Base-by-base conservation (phyloP, 179 eudicot genomes). In the Patellifolia procumbens region DNA sequence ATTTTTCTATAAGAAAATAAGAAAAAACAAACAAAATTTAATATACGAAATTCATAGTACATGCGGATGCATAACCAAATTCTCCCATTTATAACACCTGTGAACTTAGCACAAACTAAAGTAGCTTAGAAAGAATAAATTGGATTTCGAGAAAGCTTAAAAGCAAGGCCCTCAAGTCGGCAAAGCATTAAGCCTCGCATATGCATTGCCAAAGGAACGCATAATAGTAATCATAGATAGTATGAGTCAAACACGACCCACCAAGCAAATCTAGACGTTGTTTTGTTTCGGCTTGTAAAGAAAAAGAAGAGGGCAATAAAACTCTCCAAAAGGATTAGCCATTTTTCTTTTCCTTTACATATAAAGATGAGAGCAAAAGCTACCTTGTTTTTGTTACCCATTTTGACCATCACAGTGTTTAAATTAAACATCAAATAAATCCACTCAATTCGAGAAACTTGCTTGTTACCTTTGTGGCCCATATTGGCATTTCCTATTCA, bases 401-500 rank as follows among this genome's bases (percentile, higher is more conserved):
- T 67, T 81, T 81, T 81, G 84, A 81, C 84, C 81, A 77, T 81
- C n/a, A 80, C 80, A 76, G 83, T 70, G 71, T 52, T n/a, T n/a
- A 15, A 37, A 45, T 16, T 28, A 32, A 72, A 53, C 24, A 1
- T 16, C 16, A 51, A 7, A n/a, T 39, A 42, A 66, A 49, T 70
- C 32, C 53, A 48, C 29, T 49, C 62, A 72, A 72, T 64, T 48
- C 52, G 58, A 55, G 56, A 52, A 45, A 15, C 4, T 69, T 76
- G 55, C 35, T 58, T 76, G 68, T 72, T 72, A 75, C 68, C 29
- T 72, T 73, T 66, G 84, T 77, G 84, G 84, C 67, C 66, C 81
- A 45, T 72, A 77, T 66, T 72, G 7, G 20, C 59, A 77, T 59
- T 81, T 81, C 7, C 42, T 53, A 26, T 31, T 42, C 43, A 81